Percentiles rank a stretch among this genome's conserved stretches.
phyloP scores from a whole-genome alignment of 345 rosid species.

The Passiflora organensis region DNA sequence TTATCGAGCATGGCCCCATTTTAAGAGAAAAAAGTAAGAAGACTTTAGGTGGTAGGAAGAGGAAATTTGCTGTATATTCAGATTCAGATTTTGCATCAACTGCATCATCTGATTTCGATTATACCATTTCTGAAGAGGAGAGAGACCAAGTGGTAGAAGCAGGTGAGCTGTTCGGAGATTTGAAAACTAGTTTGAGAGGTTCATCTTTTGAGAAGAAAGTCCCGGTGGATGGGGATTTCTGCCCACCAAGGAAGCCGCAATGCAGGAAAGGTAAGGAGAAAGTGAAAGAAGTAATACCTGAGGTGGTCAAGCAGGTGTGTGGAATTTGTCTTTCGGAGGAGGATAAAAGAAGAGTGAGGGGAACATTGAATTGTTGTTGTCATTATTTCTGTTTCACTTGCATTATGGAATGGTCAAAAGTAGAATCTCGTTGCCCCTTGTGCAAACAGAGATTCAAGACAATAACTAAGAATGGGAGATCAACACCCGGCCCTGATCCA shows the following conservation, averaged over 20 bases:
- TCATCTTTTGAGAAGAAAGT: constrained; percentile 41
- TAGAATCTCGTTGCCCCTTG: constrained; percentile 94
- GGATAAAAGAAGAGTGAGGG: constrained; percentile 78
- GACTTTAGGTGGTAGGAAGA: constrained; percentile 32
- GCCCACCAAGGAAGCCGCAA: constrained; percentile 35
- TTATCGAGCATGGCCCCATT: constrained; percentile 32
- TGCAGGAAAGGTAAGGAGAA: constrained; percentile 72
- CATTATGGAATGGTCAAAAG: constrained; percentile 96
- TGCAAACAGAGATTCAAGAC: constrained; percentile 92
- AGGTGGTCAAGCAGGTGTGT: constrained; percentile 63
- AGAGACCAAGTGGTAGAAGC: constrained; percentile 88
- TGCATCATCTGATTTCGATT: constrained; percentile 66
- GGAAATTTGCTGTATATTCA: constrained; percentile 42
- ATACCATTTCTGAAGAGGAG: constrained; percentile 93
- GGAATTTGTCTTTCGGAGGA: constrained; percentile 94
- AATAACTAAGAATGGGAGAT: constrained; percentile 77
- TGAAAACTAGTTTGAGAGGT: constrained; percentile 47
- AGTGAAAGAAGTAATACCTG: constrained; percentile 47
- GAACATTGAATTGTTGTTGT: constrained; percentile 74
- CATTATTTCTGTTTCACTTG: constrained; percentile 97
- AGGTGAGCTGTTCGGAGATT: constrained; percentile 28
- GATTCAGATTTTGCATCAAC: constrained; percentile 66
- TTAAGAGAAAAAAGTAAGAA: constrained; percentile 40
- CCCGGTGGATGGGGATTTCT: constrained; percentile 36
- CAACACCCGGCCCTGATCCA: constrained; percentile 64